Percentiles rank a stretch among this genome's conserved stretches.
phyloP scores from a whole-genome alignment of 208 protist species.

The Acanthamoeba rhysodes region DNA sequence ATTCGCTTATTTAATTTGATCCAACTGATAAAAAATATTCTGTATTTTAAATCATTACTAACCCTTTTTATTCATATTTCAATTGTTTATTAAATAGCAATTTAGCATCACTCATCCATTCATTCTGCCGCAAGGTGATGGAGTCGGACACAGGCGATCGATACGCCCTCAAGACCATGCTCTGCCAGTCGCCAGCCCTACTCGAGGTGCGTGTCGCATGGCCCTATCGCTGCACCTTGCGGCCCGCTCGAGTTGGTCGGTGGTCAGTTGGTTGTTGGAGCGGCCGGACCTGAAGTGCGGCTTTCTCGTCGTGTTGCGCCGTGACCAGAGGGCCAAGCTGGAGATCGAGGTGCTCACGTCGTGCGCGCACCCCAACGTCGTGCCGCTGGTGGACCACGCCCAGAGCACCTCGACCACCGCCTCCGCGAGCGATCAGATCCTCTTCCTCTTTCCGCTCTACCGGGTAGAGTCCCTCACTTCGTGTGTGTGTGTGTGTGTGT shows the following conservation, averaged over 20 bases:
- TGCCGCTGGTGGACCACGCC: neutral
- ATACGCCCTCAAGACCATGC: slow-evolving; percentile 9
- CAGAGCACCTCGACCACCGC: neutral
- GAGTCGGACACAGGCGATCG: neutral
- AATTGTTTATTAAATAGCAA: too few relatives aligned
- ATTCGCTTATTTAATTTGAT: neutral
- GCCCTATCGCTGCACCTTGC: too few relatives aligned
- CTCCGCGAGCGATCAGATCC: neutral
- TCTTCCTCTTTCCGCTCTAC: slow-evolving; percentile 14
- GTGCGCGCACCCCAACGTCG: neutral
- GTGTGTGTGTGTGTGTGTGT: neutral
- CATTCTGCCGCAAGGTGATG: neutral
- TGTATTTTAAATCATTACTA: too few relatives aligned
- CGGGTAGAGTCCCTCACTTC: neutral
- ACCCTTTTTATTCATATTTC: too few relatives aligned
- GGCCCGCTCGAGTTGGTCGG: too few relatives aligned
- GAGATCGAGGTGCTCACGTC: neutral
- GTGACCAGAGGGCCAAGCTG: neutral
- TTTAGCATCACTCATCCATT: too few relatives aligned
- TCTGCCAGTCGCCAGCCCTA: neutral
- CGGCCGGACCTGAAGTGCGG: too few relatives aligned
- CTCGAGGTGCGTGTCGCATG: neutral
- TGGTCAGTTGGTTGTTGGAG: too few relatives aligned
- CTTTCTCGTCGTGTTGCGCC: too few relatives aligned
- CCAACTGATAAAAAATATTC: too few relatives aligned